Conservation (phyloP, 2,329 filamentous ascomycete species). For the Fusarium citri region DNA sequence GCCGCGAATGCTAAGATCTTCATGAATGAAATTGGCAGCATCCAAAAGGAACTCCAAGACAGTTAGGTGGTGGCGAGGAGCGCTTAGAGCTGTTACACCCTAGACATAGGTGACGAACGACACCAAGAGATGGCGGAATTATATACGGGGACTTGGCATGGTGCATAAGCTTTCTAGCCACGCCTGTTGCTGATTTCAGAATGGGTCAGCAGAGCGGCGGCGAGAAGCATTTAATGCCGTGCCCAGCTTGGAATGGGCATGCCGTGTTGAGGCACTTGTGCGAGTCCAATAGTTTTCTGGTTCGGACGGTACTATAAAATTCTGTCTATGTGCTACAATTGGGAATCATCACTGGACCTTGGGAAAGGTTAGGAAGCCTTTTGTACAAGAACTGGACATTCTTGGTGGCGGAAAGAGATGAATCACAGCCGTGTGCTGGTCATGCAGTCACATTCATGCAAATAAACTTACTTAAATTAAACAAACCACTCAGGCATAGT, state of each 20-base stretch:
- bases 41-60: constrained; percentile 63
- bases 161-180: constrained; percentile 16
- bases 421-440: constrained; percentile 31
- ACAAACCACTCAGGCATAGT: not conserved
- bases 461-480: constrained; percentile 34
- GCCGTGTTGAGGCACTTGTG: constrained; percentile 29
- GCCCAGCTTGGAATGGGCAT: constrained; percentile 35
- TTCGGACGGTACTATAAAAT: constrained; percentile 37
- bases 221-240: constrained; percentile 33
- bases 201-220: constrained; percentile 17
- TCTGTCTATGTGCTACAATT: constrained; percentile 34
- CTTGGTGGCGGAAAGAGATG: constrained; percentile 21
- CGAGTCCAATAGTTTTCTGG: constrained; percentile 15
- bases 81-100: constrained; percentile 17
- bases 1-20: constrained; percentile 65
- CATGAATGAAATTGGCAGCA: constrained; percentile 60
- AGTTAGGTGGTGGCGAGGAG: constrained; percentile 44
- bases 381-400: constrained; percentile 14
- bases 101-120: constrained; percentile 23
- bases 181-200: constrained; percentile 17
- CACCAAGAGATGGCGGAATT: constrained; percentile 15
- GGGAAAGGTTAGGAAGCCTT: constrained; percentile 19
- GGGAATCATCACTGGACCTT: constrained; percentile 23
- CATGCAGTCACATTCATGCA: constrained; percentile 35
- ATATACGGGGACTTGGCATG: constrained; percentile 21